These are phyloP conservation scores for Monilinia fructigena DNA, from an alignment of 2,329 filamentous ascomycete species.

Conservation along the genomic window DNA sequence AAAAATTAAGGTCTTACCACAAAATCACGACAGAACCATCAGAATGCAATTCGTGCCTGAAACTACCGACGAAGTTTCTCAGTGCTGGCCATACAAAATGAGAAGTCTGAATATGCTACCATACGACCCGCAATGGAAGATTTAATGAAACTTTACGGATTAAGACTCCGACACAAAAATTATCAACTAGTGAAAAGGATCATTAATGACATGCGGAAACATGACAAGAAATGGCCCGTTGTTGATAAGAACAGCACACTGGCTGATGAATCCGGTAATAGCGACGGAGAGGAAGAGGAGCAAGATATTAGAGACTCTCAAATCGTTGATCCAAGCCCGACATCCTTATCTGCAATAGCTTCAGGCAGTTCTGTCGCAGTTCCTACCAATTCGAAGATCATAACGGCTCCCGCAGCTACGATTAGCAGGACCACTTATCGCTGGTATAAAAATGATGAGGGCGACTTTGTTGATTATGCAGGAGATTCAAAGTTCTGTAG, in stretches of 20 bases:
- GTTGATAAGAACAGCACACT: not conserved
- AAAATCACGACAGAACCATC: not conserved
- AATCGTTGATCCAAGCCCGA: not conserved
- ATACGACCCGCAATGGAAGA: not conserved
- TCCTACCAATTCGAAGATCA: too few relatives aligned
- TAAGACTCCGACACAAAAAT: not conserved
- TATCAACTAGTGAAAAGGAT: not conserved
- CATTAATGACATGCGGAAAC: not conserved
- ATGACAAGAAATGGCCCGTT: not conserved
- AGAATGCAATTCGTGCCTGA: not conserved
- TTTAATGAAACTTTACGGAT: not conserved
- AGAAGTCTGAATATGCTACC: not conserved
- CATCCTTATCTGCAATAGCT: not conserved
- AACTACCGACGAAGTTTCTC: not conserved
- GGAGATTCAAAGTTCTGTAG: not conserved
- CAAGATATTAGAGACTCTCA: not conserved
- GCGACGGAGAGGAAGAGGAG: not conserved
- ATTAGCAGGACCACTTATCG: not conserved
- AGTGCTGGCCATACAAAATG: not conserved
- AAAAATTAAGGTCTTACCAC: not conserved
- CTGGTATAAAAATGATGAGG: not conserved
- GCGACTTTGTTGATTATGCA: not conserved
- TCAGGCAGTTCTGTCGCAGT: not conserved
- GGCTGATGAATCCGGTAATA: not conserved
- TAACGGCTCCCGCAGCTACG: not conserved